Evolutionary conservation across 2,329 filamentous ascomycete species (phyloP), one percentile per base, ranked within the genome.

Genomic region (Pseudonectria foliicola): DNA sequence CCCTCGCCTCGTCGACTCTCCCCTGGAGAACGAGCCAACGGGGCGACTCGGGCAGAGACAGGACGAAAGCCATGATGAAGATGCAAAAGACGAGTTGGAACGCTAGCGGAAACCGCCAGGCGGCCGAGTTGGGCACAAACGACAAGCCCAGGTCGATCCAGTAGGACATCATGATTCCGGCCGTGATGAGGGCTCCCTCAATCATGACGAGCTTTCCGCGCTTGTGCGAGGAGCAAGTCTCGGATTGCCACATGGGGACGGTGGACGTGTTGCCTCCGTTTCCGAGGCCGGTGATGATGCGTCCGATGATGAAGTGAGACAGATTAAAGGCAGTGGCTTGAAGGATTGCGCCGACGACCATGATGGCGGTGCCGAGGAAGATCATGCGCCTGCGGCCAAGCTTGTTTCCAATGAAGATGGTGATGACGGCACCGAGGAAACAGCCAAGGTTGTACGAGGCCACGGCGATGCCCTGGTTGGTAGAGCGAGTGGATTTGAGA

Each of bases 321-420:
- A 76, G 57, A 25, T 59, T 62, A 39, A 75, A 66, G 12, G 78
- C 73, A 13, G 72, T 67, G 15, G 69, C 64, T 52, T 82, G 79
- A 2, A 83, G 63, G 26, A 67, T 61, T 1, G 73, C 74, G 7
- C 77, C 80, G 16, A 82, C 28, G n/a, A 63, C 52, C 50, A 74
- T 76, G 49, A 82, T 70, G 11, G 66, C 42, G 6, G 74, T 75
- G 12, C 75, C 77, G 29, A 79, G 63, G 50, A 78, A 67, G 37
- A 80, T 75, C 15, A 77, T 77, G 43, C 63, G 65, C 44, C 68
- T 68, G 34, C 78, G 70, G 10, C 78, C 78, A 32, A 80, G 69
- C 15, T 66, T 64, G 46, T 82, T 78, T 57, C 77, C 77, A 10
- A 77, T 76, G 46, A 80, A 81, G 15, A 77, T 79, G 38, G 75